Evolutionary conservation across 305 asterid species (phyloP), one percentile per base, ranked within the genome.

Genomic region (Fraxinus platypoda): DNA sequence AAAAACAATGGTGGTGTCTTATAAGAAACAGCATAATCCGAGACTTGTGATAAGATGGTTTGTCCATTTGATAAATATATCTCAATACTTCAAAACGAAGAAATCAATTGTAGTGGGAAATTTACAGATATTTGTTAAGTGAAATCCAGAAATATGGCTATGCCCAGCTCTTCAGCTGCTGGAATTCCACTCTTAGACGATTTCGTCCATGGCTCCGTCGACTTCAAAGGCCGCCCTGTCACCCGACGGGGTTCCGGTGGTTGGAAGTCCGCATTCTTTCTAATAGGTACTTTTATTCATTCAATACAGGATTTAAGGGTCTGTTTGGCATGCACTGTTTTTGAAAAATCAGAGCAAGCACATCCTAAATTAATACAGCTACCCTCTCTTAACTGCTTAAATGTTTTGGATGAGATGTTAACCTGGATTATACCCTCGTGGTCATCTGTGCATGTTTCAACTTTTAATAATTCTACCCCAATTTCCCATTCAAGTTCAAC

Each of bases 261-360:
- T 88, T 88, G 90, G 90, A 84, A 84, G 52, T 88, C 90, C 13
- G 90, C 70, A 6, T 57, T 57, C 70, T 57, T 57, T 23, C 25
- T 57, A 19, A 57, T 57, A 19, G 70, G 70, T 57, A 1, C n/a
- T 43, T 43, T 13, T 13, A 15, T 43, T 43, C 54, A 43, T 12
- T 43, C 26, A 54, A 54, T 54, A 54, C 66, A 54, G 15, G 49
- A 41, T 41, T 41, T 9, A 41, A 41, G 49, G 15, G 49, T 9
- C 54, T 43, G 54, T 43, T 43, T 43, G 5, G 5, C 54, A 43
- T 3, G 54, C 12, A 12, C 54, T 43, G 54, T 12, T 43, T 43
- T 43, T 43, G 52, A 43, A 43, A 41, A 43, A 43, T 43, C 54
- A 3, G 15, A 43, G 54, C 54, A 12, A 13, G 13, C 4, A 43